Conservation (phyloP, 2,329 filamentous ascomycete genomes). For the Fusarium acutatum region DNA sequence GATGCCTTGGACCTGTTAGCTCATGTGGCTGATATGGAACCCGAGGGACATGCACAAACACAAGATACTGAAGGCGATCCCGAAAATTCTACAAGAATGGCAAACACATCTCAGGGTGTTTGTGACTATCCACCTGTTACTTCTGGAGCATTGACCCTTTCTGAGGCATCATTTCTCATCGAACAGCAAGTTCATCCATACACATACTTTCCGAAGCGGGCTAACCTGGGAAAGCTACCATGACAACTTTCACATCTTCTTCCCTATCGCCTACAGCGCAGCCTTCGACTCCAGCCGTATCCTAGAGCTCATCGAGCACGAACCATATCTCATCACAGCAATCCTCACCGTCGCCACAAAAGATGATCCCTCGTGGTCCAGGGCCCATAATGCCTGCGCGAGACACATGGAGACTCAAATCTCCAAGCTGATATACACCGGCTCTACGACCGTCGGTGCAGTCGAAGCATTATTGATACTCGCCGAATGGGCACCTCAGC, state of each 20-base stretch:
- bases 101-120: neutral
- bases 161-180: constrained; percentile 40
- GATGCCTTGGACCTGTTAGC: constrained; percentile 53
- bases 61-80: neutral
- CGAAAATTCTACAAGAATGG: neutral
- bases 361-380: constrained; percentile 70
- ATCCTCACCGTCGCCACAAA: constrained; percentile 77
- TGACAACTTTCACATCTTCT: constrained; percentile 74
- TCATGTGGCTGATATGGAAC: constrained; percentile 52
- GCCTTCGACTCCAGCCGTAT: constrained; percentile 64
- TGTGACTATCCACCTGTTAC: constrained; percentile 46
- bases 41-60: constrained; percentile 23
- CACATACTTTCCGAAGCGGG: neutral
- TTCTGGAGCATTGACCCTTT: constrained; percentile 41
- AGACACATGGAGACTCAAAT: constrained; percentile 76
- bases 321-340: constrained; percentile 74
- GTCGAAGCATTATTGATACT: constrained; percentile 75
- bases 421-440: constrained; percentile 71
- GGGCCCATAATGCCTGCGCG: constrained; percentile 71
- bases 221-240: constrained; percentile 58
- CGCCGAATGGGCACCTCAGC: constrained; percentile 77
- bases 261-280: constrained; percentile 70
- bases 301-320: constrained; percentile 64
- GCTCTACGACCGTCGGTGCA: constrained; percentile 73
- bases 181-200: constrained; percentile 35